Base-by-base conservation (phyloP, 2,329 filamentous ascomycete genomes). In the Biscogniauxia mediterranea region DNA sequence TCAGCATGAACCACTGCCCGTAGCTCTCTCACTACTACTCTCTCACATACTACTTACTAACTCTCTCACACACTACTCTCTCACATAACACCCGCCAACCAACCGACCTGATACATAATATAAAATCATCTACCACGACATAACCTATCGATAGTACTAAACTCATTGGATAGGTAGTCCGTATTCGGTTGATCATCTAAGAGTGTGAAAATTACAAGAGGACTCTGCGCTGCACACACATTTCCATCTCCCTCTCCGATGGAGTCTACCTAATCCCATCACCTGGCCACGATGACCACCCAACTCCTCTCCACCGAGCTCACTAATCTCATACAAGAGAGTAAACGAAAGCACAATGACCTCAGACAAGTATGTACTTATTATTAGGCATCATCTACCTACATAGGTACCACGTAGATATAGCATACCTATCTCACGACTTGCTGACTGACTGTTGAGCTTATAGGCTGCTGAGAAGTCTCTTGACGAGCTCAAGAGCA, bases 341-440 rank as follows among this genome's bases (percentile, higher is more conserved):
- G 93, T 74, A 98, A 96, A 79, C 87, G 94, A 71, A 98, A 96
- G 78, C 90, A 97, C 76, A 87, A 90, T 69, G 95, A 98, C 71
- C 83, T 99, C 57, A 88, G 91, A 80, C 91, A 90, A 83, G 90
- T 89, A 78, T 70, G 83, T 76, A 60, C 23, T 23, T 23, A 23
- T 23, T 23, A 5, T 23, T 23, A 23, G 23, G 23, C 5, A 23
- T 23, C 21, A 42, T 5, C 57, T 38, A n/a, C n/a, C n/a, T n/a
- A n/a, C n/a, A n/a, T n/a, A 17, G 21, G 13, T 46, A 46, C 38
- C 17, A 5, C 23, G 23, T 23, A 23, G 23, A 23, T 46, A 17
- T 2, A 46, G 13, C 11, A 46, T n/a, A n/a, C 17, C 38, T 46
- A n/a, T 46, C 38, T 46, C 17, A 11, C 5, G 15, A n/a, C 38